Evolutionary conservation across 768 basidiomycete genomes (phyloP).

Genomic region (Dictyophora rubrovolvata): DNA sequence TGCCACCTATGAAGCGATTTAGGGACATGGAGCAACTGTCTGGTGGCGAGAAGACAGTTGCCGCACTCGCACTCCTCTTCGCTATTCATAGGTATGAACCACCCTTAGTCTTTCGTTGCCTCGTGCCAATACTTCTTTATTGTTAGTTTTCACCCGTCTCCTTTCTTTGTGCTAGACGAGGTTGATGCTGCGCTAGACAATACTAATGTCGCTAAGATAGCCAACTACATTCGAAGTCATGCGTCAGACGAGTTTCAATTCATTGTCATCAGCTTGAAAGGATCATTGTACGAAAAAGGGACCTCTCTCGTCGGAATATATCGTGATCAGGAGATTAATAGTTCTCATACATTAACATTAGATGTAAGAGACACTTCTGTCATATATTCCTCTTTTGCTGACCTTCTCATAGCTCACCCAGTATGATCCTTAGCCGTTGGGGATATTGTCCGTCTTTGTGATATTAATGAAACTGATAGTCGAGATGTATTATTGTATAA

Average conservation of each 20-base stretch:
- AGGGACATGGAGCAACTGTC: slow-evolving; percentile 98
- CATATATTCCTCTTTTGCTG: not conserved
- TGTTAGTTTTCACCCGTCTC: slow-evolving; percentile 89
- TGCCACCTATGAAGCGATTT: slow-evolving; percentile 99
- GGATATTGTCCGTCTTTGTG: not conserved
- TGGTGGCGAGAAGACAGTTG: slow-evolving; percentile 97
- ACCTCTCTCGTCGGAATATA: slow-evolving; percentile 92
- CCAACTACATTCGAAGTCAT: slow-evolving; percentile 82
- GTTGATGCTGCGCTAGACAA: slow-evolving; percentile 97
- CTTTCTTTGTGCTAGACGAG: slow-evolving; percentile 98
- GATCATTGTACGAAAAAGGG: slow-evolving; percentile 82
- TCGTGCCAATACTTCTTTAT: not conserved
- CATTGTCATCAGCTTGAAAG: slow-evolving; percentile 94
- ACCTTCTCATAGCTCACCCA: slow-evolving; percentile 38
- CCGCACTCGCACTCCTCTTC: slow-evolving; percentile 90
- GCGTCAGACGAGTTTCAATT: slow-evolving; percentile 86
- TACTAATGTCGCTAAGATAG: slow-evolving; percentile 95
- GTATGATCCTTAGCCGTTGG: slow-evolving; percentile 39
- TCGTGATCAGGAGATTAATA: no score
- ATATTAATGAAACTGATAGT: not conserved
- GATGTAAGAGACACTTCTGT: slow-evolving; percentile 47
- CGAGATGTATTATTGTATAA: no score
- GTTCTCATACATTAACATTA: slow-evolving; percentile 77
- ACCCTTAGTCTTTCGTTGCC: not conserved
- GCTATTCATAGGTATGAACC: slow-evolving; percentile 81